Evolutionary conservation across 192 early-diverging fungal species (phyloP).

Genomic region (Cladochytrium replicatum): DNA sequence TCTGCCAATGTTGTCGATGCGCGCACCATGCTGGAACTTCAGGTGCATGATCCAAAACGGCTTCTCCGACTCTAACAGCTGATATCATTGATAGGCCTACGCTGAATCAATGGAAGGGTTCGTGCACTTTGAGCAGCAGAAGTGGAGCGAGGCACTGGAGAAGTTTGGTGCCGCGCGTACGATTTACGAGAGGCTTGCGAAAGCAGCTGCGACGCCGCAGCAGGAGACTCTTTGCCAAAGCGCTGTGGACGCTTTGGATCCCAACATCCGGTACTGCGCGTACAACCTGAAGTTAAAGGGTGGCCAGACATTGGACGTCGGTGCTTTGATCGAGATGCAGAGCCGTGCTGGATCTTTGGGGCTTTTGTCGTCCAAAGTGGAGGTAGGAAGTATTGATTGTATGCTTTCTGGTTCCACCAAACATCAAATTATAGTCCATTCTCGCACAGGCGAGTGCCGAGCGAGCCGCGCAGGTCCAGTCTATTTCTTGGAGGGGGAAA

Average conservation of each 20-base stretch:
- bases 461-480: constrained; percentile 24
- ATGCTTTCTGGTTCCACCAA: neutral
- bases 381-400: constrained; percentile 10
- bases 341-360: constrained; percentile 24
- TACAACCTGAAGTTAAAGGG: constrained; percentile 41
- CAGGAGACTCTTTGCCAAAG: constrained; percentile 53
- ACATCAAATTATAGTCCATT: constrained; percentile 7
- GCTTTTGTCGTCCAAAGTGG: constrained; percentile 37
- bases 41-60: constrained; percentile 18
- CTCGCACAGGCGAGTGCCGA: constrained; percentile 31
- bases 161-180: constrained; percentile 50
- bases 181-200: constrained; percentile 56
- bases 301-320: constrained; percentile 5
- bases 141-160: constrained; percentile 56
- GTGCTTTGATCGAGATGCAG: constrained; percentile 5
- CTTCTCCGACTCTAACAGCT: neutral
- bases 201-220: constrained; percentile 28
- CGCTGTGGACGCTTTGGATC: constrained; percentile 65
- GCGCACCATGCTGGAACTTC: constrained; percentile 42
- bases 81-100: constrained; percentile 42
- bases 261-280: constrained; percentile 70
- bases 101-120: constrained; percentile 55
- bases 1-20: constrained; percentile 33
- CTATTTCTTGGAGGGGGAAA: constrained; percentile 38
- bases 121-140: constrained; percentile 54